Conservation (phyloP, 805 yeast species). For the Blastobotrys parvus region DNA sequence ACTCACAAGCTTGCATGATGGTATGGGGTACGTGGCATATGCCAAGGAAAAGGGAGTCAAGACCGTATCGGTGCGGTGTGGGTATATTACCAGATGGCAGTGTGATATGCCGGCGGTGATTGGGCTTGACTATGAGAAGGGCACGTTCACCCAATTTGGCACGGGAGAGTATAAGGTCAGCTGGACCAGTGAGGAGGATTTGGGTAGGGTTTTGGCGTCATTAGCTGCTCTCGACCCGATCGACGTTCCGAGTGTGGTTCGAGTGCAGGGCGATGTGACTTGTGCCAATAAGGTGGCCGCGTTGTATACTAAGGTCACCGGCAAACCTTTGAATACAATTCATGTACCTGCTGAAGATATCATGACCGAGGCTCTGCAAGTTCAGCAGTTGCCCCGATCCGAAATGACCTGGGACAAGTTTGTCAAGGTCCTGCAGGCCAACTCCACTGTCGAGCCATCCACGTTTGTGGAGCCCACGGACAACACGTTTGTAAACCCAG, state of each 20-base stretch:
- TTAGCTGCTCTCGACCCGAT: not conserved
- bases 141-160: not conserved
- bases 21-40: not conserved
- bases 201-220: not conserved
- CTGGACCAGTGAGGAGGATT: not conserved
- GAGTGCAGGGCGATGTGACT: not conserved
- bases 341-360: not conserved
- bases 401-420: not conserved
- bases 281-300: not conserved
- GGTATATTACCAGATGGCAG: not conserved
- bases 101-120: not conserved
- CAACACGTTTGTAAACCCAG: not conserved
- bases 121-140: slow-evolving; percentile 3
- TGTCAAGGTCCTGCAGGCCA: not conserved
- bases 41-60: not conserved
- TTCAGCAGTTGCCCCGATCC: not conserved
- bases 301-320: not conserved
- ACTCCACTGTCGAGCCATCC: not conserved
- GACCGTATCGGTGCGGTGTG: not conserved
- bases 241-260: not conserved
- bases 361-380: not conserved
- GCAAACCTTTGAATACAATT: not conserved
- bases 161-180: not conserved
- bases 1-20: not conserved
- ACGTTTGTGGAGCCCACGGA: not conserved